Evolutionary conservation across 306 rosid genomes (phyloP).

Genomic region (Fagus sylvatica): DNA sequence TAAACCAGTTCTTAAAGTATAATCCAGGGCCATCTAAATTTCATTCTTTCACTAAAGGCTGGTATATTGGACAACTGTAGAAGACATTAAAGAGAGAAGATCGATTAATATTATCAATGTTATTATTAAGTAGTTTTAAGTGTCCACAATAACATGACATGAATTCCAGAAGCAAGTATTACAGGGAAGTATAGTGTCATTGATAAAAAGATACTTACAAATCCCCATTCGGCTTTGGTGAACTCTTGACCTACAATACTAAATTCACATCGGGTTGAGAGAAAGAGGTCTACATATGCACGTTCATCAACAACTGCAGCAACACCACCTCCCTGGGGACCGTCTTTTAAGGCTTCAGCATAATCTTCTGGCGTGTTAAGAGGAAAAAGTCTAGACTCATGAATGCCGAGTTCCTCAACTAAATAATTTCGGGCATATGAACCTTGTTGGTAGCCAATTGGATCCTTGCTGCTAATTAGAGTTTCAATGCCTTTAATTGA

Average conservation of each 20-base stretch:
- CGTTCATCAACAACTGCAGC: slow-evolving; percentile 85
- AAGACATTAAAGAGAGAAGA: background rate
- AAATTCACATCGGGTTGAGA: slow-evolving; percentile 72
- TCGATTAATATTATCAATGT: too few species aligned
- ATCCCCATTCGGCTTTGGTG: slow-evolving; percentile 97
- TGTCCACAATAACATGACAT: background rate
- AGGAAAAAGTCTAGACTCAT: slow-evolving; percentile 70
- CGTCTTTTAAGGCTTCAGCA: slow-evolving; percentile 60
- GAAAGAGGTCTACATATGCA: slow-evolving; percentile 82
- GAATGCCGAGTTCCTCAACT: slow-evolving; percentile 55
- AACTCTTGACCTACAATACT: slow-evolving; percentile 84
- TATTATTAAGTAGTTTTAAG: background rate
- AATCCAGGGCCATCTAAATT: background rate
- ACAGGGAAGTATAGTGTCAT: background rate
- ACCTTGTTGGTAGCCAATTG: slow-evolving; percentile 76
- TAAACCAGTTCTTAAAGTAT: too few species aligned
- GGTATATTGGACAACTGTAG: background rate
- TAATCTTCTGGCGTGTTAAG: slow-evolving; percentile 54
- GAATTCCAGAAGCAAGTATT: slow-evolving; percentile 10
- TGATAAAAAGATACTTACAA: slow-evolving; percentile 59
- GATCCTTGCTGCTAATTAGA: slow-evolving; percentile 49
- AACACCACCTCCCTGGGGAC: slow-evolving; percentile 81
- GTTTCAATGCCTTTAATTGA: slow-evolving; percentile 82
- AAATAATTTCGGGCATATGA: slow-evolving; percentile 66
- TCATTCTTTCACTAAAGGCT: background rate